phyloP scores from a whole-genome alignment of 2,329 filamentous ascomycete species.

The Claviceps maximensis region DNA sequence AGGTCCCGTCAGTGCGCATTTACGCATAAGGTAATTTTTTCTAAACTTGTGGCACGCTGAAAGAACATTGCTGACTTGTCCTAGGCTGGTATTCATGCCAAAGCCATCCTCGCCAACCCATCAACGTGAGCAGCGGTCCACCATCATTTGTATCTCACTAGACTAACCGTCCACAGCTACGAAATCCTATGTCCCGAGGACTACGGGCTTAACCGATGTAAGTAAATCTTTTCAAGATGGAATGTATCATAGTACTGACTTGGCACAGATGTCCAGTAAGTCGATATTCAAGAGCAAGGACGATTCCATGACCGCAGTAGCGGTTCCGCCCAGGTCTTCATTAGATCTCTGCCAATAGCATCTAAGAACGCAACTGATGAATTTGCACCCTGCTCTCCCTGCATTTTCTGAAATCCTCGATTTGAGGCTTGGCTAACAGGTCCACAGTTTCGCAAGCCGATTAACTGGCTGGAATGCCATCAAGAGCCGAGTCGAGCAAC shows the following conservation, averaged over 20 bases:
- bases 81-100: conserved; percentile 22
- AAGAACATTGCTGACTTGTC: not conserved
- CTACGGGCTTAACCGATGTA: conserved; percentile 8
- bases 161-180: conserved; percentile 41
- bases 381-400: not conserved
- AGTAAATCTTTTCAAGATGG: not conserved
- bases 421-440: not conserved
- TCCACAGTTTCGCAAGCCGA: not conserved
- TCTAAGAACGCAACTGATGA: not conserved
- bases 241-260: not conserved
- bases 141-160: not conserved
- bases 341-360: not conserved
- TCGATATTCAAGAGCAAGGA: not conserved
- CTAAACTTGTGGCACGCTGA: not conserved
- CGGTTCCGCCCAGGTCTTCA: not conserved
- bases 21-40: not conserved
- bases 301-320: not conserved
- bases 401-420: too few species aligned
- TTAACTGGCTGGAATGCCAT: conserved; percentile 92
- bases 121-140: not conserved
- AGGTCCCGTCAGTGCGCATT: not conserved
- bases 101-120: conserved; percentile 10
- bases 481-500: conserved; percentile 76
- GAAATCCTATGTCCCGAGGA: conserved; percentile 82
- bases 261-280: conserved; percentile 2